Evolutionary conservation across 371 early-diverging fungal species (phyloP), one percentile per base, ranked within the genome.

Genomic region (Mucor racemosus): DNA sequence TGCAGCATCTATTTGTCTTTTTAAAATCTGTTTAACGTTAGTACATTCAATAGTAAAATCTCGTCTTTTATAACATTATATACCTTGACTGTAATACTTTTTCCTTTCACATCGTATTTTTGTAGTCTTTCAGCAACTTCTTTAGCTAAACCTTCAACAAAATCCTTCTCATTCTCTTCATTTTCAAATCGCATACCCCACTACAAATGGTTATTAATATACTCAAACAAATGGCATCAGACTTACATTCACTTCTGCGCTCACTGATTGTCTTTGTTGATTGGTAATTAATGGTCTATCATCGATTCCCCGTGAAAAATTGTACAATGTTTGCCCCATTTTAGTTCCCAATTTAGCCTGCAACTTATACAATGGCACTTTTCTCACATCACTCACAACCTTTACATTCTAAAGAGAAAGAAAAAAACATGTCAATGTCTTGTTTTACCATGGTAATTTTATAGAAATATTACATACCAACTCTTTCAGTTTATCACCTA

Each of bases 111-210:
- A 34, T 76, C 67, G 34, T 84, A 80, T 14, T 79, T 79, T 9
- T 66, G 65, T 46, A 92, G 74, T 5, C 88, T 77, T 17, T 74
- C 65, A 31, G 81, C 78, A 0, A 89, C 86, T 62, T 89, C 90
- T 17, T 76, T 75, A 0, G 83, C 73, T 11, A 91, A 67, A 9
- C 79, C 79, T 8, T 66, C 56, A 3, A 90, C 58, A 76, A 91
- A 90, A 11, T 35, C 78, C 46, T 88, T 79, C 6, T 88, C 86
- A 62, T 95, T 89, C 0, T 75, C 72, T 36, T 85, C 73, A 14
- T 69, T 87, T 59, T 91, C 88, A 75, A 96, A 93, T 15, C 97
- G 85, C 0, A 96, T 85, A 3, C 95, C 97, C 95, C 96, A 96
- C 72, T 83, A 62, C 3, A 26, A 26, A 26, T 26, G 3, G 3